Percentiles rank a stretch among this genome's conserved stretches.
Evolutionary conservation across 2,329 filamentous ascomycete genomes (phyloP).

Genomic region (Phyllosticta citriasiana): DNA sequence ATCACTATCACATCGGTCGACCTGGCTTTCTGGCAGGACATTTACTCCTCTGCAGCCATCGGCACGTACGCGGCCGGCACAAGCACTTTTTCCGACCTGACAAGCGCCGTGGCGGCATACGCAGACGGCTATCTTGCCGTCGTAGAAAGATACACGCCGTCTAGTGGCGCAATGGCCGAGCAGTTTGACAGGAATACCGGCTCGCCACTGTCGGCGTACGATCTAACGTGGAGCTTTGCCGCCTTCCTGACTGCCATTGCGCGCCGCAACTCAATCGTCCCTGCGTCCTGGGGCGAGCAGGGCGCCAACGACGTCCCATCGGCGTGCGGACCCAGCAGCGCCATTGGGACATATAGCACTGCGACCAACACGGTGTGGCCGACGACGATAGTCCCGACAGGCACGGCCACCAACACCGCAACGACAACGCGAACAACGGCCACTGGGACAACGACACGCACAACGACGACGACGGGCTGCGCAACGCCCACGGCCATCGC

Average conservation of each 20-base stretch:
- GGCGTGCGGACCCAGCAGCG: conserved; percentile 22
- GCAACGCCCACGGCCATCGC: conserved; percentile 21
- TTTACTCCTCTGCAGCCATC: conserved; percentile 1
- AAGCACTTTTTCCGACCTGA: conserved; percentile 16
- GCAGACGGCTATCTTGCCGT: conserved; percentile 33
- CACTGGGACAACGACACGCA: conserved; percentile 10
- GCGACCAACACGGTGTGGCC: conserved; percentile 33
- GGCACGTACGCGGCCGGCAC: conserved; percentile 4
- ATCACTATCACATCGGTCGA: conserved; percentile 2
- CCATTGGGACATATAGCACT: conserved; percentile 30
- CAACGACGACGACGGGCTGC: conserved; percentile 16
- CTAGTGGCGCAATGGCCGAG: conserved; percentile 32
- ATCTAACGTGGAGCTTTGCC: conserved; percentile 38
- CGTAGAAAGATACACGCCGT: conserved; percentile 29
- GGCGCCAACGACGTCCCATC: neutral
- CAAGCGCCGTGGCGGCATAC: conserved; percentile 17
- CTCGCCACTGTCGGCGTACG: conserved; percentile 28
- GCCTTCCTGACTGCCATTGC: conserved; percentile 23
- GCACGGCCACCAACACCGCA: conserved; percentile 27
- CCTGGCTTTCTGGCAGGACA: conserved; percentile 4
- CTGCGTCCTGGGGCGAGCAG: conserved; percentile 5
- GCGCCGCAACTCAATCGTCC: conserved; percentile 2
- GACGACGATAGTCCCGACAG: conserved; percentile 25
- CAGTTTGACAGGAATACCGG: conserved; percentile 33
- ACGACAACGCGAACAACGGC: conserved; percentile 13